phyloP scores from a whole-genome alignment of 2,329 filamentous ascomycete species.

The Cytospora leucostoma region DNA sequence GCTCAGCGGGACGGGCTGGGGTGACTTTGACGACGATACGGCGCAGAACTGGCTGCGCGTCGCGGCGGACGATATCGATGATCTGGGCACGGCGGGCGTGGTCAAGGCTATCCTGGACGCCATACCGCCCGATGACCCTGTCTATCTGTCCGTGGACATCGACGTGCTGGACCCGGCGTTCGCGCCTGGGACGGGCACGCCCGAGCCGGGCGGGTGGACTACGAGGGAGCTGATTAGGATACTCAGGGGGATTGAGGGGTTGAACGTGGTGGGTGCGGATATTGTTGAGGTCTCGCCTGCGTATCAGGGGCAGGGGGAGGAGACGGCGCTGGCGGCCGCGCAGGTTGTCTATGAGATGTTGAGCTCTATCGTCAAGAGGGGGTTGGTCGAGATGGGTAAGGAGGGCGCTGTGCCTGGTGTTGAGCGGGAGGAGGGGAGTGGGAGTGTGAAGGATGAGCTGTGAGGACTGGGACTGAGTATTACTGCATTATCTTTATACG shows the following conservation, averaged over 20 bases:
- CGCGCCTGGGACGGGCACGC: constrained; percentile 68
- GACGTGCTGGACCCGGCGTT: constrained; percentile 42
- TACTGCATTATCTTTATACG: too few species aligned
- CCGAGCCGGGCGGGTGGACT: constrained; percentile 89
- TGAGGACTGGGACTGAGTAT: constrained; percentile 32
- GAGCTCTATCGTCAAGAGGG: constrained; percentile 64
- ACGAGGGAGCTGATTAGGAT: constrained; percentile 85
- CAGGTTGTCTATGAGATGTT: constrained; percentile 87
- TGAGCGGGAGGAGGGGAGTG: constrained; percentile 21
- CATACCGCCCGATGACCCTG: constrained; percentile 73
- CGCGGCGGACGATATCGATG: constrained; percentile 84
- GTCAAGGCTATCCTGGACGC: constrained; percentile 69
- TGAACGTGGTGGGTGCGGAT: constrained; percentile 88
- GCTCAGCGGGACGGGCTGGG: constrained; percentile 64
- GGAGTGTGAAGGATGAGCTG: constrained; percentile 42
- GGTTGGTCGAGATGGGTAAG: constrained; percentile 42
- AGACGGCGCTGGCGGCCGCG: constrained; percentile 78
- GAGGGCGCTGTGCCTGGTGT: constrained; percentile 29
- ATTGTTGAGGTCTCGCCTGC: constrained; percentile 86
- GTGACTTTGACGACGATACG: constrained; percentile 71
- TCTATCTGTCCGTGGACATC: constrained; percentile 47
- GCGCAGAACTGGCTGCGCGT: constrained; percentile 79
- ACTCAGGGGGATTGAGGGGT: constrained; percentile 73
- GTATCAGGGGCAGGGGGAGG: constrained; percentile 79
- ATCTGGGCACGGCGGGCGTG: constrained; percentile 71